These are phyloP conservation scores for Chloromonas sp. DNA, from an alignment of 163 green algal species.

Conservation along the genomic window DNA sequence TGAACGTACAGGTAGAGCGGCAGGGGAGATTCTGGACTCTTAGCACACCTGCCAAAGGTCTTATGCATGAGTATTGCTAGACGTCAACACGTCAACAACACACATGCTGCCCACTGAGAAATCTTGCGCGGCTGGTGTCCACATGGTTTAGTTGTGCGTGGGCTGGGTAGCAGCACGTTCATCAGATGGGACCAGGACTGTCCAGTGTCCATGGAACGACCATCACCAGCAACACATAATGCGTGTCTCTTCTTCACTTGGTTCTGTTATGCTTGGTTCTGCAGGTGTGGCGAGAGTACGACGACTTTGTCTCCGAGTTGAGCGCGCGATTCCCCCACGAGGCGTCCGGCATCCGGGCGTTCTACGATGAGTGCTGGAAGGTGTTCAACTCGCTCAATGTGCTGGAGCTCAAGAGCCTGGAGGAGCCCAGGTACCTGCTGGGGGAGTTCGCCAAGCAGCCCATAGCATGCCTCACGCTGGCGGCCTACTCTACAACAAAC, in stretches of 20 bases:
- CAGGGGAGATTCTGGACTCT: not conserved
- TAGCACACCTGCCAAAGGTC: too few relatives aligned
- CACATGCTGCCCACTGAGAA: not conserved
- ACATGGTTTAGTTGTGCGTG: not conserved
- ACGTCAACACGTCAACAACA: not conserved
- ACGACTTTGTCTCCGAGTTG: constrained; percentile 86
- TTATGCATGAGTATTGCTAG: not conserved
- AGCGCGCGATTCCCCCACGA: constrained; percentile 78
- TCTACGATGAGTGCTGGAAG: constrained; percentile 91
- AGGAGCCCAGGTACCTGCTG: constrained; percentile 85
- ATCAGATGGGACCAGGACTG: too few relatives aligned
- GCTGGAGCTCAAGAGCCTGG: constrained; percentile 85
- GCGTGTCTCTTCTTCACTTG: too few relatives aligned
- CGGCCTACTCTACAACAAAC: constrained; percentile 68
- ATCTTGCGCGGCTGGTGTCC: too few relatives aligned
- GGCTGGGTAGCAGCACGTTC: too few relatives aligned
- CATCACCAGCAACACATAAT: not conserved
- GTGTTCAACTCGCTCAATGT: constrained; percentile 83
- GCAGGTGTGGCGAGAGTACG: constrained; percentile 80
- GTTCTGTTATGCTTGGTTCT: not conserved
- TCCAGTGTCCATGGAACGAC: not conserved
- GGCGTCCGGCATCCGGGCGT: constrained; percentile 71
- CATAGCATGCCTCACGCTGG: constrained; percentile 80
- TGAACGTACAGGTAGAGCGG: constrained; percentile 16
- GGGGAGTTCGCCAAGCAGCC: constrained; percentile 80